Base-by-base conservation (phyloP, 75 land plant species). In the Cupressus sempervirens region DNA sequence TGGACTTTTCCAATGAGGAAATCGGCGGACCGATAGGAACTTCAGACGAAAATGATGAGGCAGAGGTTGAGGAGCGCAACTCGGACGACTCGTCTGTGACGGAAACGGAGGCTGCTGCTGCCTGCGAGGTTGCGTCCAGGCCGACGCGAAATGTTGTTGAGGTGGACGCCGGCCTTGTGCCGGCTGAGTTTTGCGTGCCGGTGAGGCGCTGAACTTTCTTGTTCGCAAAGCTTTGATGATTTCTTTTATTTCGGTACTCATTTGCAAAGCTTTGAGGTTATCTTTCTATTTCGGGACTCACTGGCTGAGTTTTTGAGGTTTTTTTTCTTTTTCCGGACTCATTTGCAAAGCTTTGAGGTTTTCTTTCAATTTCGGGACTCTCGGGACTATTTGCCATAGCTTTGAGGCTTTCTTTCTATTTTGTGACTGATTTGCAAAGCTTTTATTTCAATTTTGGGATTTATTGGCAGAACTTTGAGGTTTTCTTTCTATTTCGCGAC, bases 1-100 rank as follows among this genome's bases (percentile, higher is more conserved):
- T 95, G 65, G 93, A 95, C 77, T 94, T 95, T 87, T 84, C 94
- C 76, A 90, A 89, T 85, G 89, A 87, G 36, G 94, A 95, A 41
- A 73, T 91, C 46, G 87, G 89, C 83, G 88, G 80, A 40, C 85
- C 92, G 16, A 75, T 84, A 40, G 84, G 45, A 43, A 12, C 29
- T 32, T n/a, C 30, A 1, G 41, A 45, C 15, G 43, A 79, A 43
- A 40, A n/a, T 1, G 81, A 79, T 12, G 46, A 79, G 4, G 30
- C 52, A 15, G n/a, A 43, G 48, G 40, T 30, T 3, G 81, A 43
- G 81, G 81, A 79, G 26, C 50, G 43, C 23, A 83, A 76, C 76
- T 41, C 74, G 62, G 70, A 70, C 46, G 54, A 43, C 72, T 32
- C 29, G 56, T 43, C 53, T 7, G 54, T 56, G 1, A 84, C 84